Evolutionary conservation across 2,329 filamentous ascomycete genomes (phyloP).

Genomic region (Aureobasidium sp.): DNA sequence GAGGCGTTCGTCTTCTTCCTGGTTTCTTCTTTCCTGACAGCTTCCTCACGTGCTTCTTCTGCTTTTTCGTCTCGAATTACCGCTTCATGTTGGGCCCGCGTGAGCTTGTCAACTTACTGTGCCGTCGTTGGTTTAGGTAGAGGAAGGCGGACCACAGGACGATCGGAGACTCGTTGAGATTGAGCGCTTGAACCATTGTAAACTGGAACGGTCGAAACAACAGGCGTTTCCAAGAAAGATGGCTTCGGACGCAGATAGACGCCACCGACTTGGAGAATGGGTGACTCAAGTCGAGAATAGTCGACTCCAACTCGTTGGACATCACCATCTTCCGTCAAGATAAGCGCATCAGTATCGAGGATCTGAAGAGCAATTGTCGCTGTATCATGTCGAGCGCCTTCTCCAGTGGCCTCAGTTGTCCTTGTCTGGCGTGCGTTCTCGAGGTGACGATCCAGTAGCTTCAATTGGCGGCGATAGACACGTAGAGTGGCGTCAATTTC

Average conservation of each 20-base stretch:
- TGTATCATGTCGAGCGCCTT: neutral
- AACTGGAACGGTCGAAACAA: neutral
- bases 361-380: neutral
- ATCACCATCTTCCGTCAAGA: neutral
- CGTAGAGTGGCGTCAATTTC: neutral
- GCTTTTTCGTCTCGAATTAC: too few relatives aligned
- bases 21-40: too few relatives aligned
- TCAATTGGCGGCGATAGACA: neutral
- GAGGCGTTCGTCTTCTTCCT: too few relatives aligned
- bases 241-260: too few relatives aligned
- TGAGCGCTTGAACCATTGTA: neutral
- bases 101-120: too few relatives aligned
- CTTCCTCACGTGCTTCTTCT: too few relatives aligned
- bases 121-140: neutral
- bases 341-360: neutral
- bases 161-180: neutral
- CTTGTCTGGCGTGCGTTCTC: neutral
- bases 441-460: neutral
- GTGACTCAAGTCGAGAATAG: neutral
- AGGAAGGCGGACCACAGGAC: neutral
- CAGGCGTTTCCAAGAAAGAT: too few relatives aligned
- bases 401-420: neutral
- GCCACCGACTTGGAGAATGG: neutral
- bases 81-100: too few relatives aligned
- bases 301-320: neutral